Evolutionary conservation across 2,329 filamentous ascomycete genomes (phyloP), one percentile per base, ranked within the genome.

Genomic region (Pseudocercospora vitis): DNA sequence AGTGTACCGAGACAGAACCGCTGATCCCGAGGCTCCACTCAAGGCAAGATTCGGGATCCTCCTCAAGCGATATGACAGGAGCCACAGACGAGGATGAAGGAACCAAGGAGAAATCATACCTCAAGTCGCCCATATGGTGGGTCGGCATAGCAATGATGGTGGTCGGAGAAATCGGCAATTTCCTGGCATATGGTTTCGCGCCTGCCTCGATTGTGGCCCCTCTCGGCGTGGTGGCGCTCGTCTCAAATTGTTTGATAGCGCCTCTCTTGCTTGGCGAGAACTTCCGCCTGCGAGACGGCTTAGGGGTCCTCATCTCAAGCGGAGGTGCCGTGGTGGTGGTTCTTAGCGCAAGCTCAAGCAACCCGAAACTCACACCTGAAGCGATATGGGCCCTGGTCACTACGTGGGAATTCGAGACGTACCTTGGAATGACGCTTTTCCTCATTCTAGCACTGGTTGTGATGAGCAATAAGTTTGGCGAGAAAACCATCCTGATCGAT

Each of bases 131-230:
- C 1, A 96, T 94, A 68, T 99, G 94, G 94, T 99, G 94, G 94
- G 75, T 86, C 26, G 94, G 94, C 16, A 92, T 97, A 61, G 81
- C 95, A 12, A 79, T 99, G 55, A 99, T 99, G 83, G 90, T 86
- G 0, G 76, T 96, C 19, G 94, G 94, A 53, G 94, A 99, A 75
- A 87, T 88, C 68, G 94, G 94, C 48, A 99, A 99, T 71, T 99
- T 99, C 68, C 76, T 99, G 59, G 94, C 94, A 0, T 99, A 99
- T 68, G 94, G 94, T 19, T 99, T 99, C 70, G 94, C 94, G 24
- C 94, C 94, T 3, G 94, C 94, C 6, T 97, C 94, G 11, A 96
- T 99, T 65, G 94, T 99, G 35, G 96, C 91, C 28, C 94, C 94
- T 0, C 78, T 99, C 4, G 94, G 94, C 7, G 94, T 99, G n/a